These are phyloP conservation scores for Phytophthora brassicae DNA, from an alignment of 352 stramenopile species.

Conservation along the genomic window DNA sequence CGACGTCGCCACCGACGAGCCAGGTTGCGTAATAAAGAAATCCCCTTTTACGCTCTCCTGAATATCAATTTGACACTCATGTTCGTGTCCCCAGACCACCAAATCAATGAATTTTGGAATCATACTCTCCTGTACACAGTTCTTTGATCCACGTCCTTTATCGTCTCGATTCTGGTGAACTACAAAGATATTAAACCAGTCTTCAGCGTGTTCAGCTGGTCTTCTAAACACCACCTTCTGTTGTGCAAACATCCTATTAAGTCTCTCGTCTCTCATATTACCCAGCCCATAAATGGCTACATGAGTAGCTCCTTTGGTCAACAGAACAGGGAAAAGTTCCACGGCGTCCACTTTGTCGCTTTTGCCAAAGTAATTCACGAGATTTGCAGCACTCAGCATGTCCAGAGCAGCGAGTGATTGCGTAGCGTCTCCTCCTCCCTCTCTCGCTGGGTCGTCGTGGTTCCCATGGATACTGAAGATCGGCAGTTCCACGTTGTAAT, in stretches of 20 bases:
- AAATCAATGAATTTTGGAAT: slow-evolving; percentile 99
- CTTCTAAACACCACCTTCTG: slow-evolving; percentile 95
- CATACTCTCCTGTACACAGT: slow-evolving; percentile 97
- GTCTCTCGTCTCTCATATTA: slow-evolving; percentile 97
- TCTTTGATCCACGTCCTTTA: slow-evolving; percentile 91
- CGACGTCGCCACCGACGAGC: slow-evolving; percentile 95
- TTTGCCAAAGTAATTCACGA: slow-evolving; percentile 99
- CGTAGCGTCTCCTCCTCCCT: slow-evolving; percentile 62
- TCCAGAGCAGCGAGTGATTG: slow-evolving; percentile 95
- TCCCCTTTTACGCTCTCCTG: slow-evolving; percentile 94
- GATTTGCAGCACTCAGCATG: slow-evolving; percentile 92
- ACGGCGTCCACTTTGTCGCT: slow-evolving; percentile 93
- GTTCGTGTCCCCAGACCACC: slow-evolving; percentile 97
- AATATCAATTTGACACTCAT: slow-evolving; percentile 96
- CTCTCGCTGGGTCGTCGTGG: slow-evolving; percentile 98
- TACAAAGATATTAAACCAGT: slow-evolving; percentile 99
- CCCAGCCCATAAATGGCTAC: slow-evolving; percentile 98
- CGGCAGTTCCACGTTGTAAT: slow-evolving; percentile 94
- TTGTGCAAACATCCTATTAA: slow-evolving; percentile 97
- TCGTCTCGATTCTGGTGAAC: slow-evolving; percentile 99
- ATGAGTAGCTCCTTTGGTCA: slow-evolving; percentile 95
- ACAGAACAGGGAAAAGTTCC: slow-evolving; percentile 94
- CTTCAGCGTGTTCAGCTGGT: slow-evolving; percentile 65
- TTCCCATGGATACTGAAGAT: slow-evolving; percentile 99
- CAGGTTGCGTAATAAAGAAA: slow-evolving; percentile 97